Base-by-base conservation (phyloP, 2,329 filamentous ascomycete genomes). In the Colletotrichum shisoi region DNA sequence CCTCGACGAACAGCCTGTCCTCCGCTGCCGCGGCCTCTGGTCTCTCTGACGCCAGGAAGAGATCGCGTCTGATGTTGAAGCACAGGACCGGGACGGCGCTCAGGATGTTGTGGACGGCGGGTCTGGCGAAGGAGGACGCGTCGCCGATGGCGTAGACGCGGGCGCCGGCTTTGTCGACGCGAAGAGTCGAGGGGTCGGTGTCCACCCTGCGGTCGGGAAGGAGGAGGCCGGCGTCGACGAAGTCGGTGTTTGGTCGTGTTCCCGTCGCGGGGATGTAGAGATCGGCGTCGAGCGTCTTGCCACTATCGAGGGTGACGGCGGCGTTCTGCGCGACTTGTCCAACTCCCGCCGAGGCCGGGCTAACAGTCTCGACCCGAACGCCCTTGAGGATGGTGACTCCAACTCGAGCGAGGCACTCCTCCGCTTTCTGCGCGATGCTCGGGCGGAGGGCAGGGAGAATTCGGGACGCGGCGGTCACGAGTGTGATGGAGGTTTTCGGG, bases 131-230 rank as follows among this genome's bases (percentile, higher is more conserved):
- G 0, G 77, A 78, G 4, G 78, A 74, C 1, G 71, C 81, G 71
- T 85, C 82, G 17, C 83, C 82, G 44, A 84, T 70, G 3, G 81
- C 80, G 68, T 84, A 85, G 12, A 84, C 72, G 0, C 78, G 74
- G 1, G 74, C 59, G 73, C 74, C 57, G 3, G 73, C 70, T 15
- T 69, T 62, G 17, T 76, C 66, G 4, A 83, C 68, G 45, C 80
- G 76, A 13, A 83, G 69, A 0, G 78, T 82, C 0, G 72, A 70
- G 0, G 73, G 3, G 57, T 80, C 77, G 2, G 78, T 79, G 2
- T 77, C 68, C 4, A 83, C 71, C 3, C 80, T 77, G 1, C 79
- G 78, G 56, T 81, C 78, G 0, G 70, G 4, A 0, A 69, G 69
- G 1, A 79, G 72, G 0, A 81, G 73, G 0, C 63, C 31, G 8